These are phyloP conservation scores for Acer yangbiense DNA, from an alignment of 345 rosid genomes.

Conservation along the genomic window DNA sequence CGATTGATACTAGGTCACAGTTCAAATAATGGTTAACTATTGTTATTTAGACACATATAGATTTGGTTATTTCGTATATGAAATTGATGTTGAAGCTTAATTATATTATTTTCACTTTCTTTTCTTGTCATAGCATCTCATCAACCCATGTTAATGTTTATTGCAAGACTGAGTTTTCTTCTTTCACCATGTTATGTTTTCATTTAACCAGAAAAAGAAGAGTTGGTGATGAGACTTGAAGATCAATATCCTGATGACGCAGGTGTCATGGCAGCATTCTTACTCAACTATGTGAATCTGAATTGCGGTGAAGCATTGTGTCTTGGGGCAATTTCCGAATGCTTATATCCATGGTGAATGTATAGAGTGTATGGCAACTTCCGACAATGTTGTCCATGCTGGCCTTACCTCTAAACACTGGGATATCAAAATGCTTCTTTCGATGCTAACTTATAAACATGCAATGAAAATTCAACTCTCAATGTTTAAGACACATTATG, in stretches of 20 bases:
- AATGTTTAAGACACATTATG: too few relatives aligned
- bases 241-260: conserved; percentile 40
- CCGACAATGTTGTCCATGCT: too few relatives aligned
- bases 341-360: conserved; percentile 41
- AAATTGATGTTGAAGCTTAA: not conserved
- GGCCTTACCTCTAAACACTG: too few relatives aligned
- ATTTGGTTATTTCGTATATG: not conserved
- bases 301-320: conserved; percentile 35
- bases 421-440: too few relatives aligned
- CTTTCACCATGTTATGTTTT: not conserved
- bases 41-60: not conserved
- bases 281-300: conserved; percentile 40
- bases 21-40: too few relatives aligned
- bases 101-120: too few relatives aligned
- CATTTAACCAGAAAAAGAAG: conserved; percentile 34
- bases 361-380: not conserved
- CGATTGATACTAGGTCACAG: not conserved
- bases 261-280: conserved; percentile 40
- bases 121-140: not conserved
- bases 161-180: not conserved
- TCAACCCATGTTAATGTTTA: not conserved
- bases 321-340: conserved; percentile 45
- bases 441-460: too few relatives aligned
- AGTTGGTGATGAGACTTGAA: conserved; percentile 40
- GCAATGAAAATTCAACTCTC: too few relatives aligned